Conservation (phyloP, 2,329 filamentous ascomycete species). For the Mycosphaerelloides madeirae region DNA sequence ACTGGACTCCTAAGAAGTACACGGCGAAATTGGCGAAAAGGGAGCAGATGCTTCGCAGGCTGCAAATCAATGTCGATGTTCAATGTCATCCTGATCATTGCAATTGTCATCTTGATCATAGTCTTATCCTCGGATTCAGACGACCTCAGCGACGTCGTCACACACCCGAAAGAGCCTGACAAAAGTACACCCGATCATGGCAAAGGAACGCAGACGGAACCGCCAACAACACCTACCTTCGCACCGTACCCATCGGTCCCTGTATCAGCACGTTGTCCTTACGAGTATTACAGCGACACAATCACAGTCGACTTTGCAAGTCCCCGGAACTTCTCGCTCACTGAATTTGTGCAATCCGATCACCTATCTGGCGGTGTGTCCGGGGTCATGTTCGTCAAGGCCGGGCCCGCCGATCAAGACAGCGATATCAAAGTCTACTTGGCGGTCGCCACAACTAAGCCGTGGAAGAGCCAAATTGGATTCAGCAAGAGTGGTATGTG, state of each 20-base stretch:
- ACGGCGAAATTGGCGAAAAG: not conserved
- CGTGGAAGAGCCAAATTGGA: slow-evolving; percentile 18
- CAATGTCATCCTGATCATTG: slow-evolving; percentile 13
- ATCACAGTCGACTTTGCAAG: slow-evolving; percentile 12
- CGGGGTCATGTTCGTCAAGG: slow-evolving; percentile 37
- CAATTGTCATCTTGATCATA: slow-evolving; percentile 7
- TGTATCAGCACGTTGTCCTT: slow-evolving; percentile 9
- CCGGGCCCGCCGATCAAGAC: slow-evolving; percentile 33
- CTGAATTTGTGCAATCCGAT: slow-evolving; percentile 24
- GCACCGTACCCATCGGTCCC: not conserved
- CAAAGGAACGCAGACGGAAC: not conserved
- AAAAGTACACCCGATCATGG: not conserved
- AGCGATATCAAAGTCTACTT: slow-evolving; percentile 34
- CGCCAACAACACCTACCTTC: not conserved
- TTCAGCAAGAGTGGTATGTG: too few species aligned
- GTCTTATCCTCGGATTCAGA: slow-evolving; percentile 1
- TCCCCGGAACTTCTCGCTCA: slow-evolving; percentile 21
- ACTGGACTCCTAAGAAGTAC: slow-evolving; percentile 10
- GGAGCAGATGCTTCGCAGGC: slow-evolving; percentile 1
- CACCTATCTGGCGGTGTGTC: slow-evolving; percentile 25
- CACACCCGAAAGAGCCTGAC: not conserved
- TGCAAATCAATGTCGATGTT: slow-evolving; percentile 9
- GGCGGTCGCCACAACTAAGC: slow-evolving; percentile 35
- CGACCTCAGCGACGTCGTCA: not conserved
- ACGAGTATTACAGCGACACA: slow-evolving; percentile 11